These are phyloP conservation scores for Colletotrichum higginsianum DNA, from an alignment of 2,329 filamentous ascomycete genomes.

Conservation along the genomic window DNA sequence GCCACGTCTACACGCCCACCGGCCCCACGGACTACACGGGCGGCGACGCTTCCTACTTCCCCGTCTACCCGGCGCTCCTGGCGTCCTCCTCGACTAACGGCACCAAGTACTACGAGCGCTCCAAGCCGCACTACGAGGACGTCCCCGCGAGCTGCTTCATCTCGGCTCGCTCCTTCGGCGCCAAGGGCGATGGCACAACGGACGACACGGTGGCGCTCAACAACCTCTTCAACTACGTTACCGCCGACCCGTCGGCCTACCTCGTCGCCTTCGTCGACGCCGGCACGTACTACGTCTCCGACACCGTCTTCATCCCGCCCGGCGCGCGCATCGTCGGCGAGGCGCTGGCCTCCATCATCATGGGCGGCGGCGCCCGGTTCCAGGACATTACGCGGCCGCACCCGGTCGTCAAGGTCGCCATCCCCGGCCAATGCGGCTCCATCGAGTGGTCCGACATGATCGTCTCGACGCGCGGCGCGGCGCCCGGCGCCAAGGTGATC, in stretches of 20 bases:
- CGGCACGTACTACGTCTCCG: constrained; percentile 72
- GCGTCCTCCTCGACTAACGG: constrained; percentile 48
- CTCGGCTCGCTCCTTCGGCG: constrained; percentile 77
- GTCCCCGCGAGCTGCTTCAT: constrained; percentile 73
- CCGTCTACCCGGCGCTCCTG: constrained; percentile 69
- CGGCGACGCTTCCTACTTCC: constrained; percentile 57
- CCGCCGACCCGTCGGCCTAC: constrained; percentile 60
- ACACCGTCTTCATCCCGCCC: constrained; percentile 66
- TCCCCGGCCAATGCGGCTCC: constrained; percentile 72
- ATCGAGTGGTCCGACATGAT: constrained; percentile 83
- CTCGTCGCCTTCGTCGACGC: constrained; percentile 73
- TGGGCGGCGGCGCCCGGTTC: constrained; percentile 71
- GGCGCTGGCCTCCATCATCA: constrained; percentile 65
- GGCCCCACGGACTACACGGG: constrained; percentile 65
- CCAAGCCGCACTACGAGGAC: constrained; percentile 82
- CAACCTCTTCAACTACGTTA: constrained; percentile 68
- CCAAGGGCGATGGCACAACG: constrained; percentile 79
- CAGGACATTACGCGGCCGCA: constrained; percentile 70
- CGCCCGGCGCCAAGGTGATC: constrained; percentile 78
- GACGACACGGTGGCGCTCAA: constrained; percentile 84
- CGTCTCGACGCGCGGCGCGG: constrained; percentile 76
- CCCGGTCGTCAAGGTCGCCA: constrained; percentile 77
- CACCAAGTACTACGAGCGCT: constrained; percentile 76
- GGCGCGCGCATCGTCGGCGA: constrained; percentile 73
- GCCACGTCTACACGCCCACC: constrained; percentile 73